Evolutionary conservation across 2,329 filamentous ascomycete genomes (phyloP).

Genomic region (Diplocarpon mali): DNA sequence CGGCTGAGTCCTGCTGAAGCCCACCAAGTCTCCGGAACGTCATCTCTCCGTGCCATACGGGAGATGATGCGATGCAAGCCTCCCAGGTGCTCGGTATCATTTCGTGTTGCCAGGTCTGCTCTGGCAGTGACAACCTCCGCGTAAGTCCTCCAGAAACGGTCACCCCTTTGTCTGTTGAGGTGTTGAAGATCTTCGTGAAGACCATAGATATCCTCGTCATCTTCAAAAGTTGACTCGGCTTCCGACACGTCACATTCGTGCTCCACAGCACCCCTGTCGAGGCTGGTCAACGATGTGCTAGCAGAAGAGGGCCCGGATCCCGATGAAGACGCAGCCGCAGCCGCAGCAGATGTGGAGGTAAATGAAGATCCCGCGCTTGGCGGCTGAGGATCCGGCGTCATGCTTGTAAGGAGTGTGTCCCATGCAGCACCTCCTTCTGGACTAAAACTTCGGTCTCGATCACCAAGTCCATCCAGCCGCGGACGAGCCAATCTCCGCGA

Average conservation of each 20-base stretch:
- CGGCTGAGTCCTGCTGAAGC: slow-evolving; percentile 55
- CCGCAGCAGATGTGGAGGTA: slow-evolving; percentile 24
- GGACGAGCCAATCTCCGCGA: slow-evolving; percentile 12
- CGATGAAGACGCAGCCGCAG: slow-evolving; percentile 19
- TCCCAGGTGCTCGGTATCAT: slow-evolving; percentile 32
- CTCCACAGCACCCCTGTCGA: slow-evolving; percentile 11
- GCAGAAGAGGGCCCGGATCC: slow-evolving; percentile 18
- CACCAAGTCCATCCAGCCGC: slow-evolving; percentile 62
- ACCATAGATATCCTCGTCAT: slow-evolving; percentile 24
- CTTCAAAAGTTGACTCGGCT: slow-evolving; percentile 19
- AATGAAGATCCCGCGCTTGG: slow-evolving; percentile 79
- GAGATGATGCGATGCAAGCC: slow-evolving; percentile 65
- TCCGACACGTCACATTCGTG: slow-evolving; percentile 24
- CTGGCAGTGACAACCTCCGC: slow-evolving; percentile 21
- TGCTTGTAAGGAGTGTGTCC: slow-evolving; percentile 70
- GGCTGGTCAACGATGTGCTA: slow-evolving; percentile 23
- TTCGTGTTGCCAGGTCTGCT: slow-evolving; percentile 27
- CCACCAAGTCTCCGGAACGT: slow-evolving; percentile 80
- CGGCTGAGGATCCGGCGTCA: slow-evolving; percentile 70
- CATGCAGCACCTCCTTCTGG: slow-evolving; percentile 55
- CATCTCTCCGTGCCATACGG: slow-evolving; percentile 56
- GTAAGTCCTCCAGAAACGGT: slow-evolving; percentile 19
- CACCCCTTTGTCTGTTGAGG: slow-evolving; percentile 2
- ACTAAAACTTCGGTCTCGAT: slow-evolving; percentile 74
- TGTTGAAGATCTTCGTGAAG: slow-evolving; percentile 10